Percentiles rank a stretch among this genome's conserved stretches.
Conservation (phyloP, 2,329 filamentous ascomycete species). For the Calonectria hawksworthii region DNA sequence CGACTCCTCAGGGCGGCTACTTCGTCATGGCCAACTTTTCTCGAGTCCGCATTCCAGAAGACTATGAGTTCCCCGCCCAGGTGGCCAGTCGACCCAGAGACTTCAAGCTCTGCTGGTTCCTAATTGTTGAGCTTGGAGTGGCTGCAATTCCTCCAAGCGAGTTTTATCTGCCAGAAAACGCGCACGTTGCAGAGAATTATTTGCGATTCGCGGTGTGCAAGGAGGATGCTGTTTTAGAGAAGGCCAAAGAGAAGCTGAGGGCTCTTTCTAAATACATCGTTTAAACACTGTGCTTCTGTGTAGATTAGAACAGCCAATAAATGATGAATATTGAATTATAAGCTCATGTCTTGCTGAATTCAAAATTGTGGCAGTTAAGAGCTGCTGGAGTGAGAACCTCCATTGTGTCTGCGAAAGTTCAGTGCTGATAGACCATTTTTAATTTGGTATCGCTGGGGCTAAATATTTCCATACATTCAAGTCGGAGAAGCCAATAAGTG, state of each 20-base stretch:
- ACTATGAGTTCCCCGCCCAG: neutral
- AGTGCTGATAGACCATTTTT: neutral
- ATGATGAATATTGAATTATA: neutral
- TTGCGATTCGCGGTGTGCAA: slow-evolving; percentile 93
- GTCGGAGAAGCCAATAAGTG: neutral
- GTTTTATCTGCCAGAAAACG: slow-evolving; percentile 87
- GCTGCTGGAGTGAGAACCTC: neutral
- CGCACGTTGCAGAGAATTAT: slow-evolving; percentile 87
- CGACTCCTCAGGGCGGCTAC: slow-evolving; percentile 93
- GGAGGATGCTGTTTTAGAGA: slow-evolving; percentile 82
- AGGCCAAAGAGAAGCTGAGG: slow-evolving; percentile 72
- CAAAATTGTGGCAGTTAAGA: neutral
- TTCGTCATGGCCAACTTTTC: slow-evolving; percentile 94
- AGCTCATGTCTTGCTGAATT: neutral
- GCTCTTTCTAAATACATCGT: neutral
- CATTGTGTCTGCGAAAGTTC: neutral
- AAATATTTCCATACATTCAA: neutral
- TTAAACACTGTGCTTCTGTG: neutral
- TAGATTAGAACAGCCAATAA: neutral
- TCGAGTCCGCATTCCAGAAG: slow-evolving; percentile 67
- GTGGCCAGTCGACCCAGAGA: slow-evolving; percentile 76
- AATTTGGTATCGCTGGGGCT: neutral
- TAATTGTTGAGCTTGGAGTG: slow-evolving; percentile 93
- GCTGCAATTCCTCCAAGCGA: slow-evolving; percentile 93
- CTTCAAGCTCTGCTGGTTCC: slow-evolving; percentile 92